These are phyloP conservation scores for Gossypium herbaceum DNA, from an alignment of 345 rosid species.

Conservation along the genomic window DNA sequence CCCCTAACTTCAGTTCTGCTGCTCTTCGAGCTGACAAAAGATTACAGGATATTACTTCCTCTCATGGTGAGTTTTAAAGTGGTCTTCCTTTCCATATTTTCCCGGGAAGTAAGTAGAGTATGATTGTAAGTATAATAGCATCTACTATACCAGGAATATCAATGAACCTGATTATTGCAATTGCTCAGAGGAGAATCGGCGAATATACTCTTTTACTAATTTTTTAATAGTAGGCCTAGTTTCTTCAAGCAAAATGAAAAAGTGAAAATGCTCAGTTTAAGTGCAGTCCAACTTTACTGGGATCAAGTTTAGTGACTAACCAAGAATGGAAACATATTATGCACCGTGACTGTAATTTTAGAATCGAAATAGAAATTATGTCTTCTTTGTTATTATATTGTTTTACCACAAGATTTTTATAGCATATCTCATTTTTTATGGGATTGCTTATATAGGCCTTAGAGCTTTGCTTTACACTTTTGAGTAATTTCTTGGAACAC, in stretches of 20 bases:
- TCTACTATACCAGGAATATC: too few species aligned
- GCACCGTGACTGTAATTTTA: not conserved
- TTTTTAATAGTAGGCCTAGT: not conserved
- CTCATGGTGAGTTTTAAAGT: slow-evolving; percentile 63
- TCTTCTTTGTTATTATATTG: not conserved
- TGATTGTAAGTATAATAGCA: too few species aligned
- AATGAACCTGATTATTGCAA: too few species aligned
- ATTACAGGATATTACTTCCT: slow-evolving; percentile 94
- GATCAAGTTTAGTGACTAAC: not conserved
- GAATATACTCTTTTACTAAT: not conserved
- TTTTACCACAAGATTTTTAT: too few species aligned
- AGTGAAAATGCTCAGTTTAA: not conserved
- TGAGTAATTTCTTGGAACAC: too few species aligned
- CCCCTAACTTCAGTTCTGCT: slow-evolving; percentile 95
- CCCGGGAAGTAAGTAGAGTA: not conserved
- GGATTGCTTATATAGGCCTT: too few species aligned
- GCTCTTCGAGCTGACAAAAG: slow-evolving; percentile 90
- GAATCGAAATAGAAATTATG: not conserved
- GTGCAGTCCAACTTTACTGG: not conserved
- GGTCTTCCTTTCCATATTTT: slow-evolving; percentile 9
- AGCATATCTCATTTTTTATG: too few species aligned
- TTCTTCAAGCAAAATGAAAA: not conserved
- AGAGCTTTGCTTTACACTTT: too few species aligned
- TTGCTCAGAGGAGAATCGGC: not conserved
- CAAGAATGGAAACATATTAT: not conserved